Base-by-base conservation (phyloP, 495 filamentous ascomycete species). In the Annulohypoxylon maeteangense region DNA sequence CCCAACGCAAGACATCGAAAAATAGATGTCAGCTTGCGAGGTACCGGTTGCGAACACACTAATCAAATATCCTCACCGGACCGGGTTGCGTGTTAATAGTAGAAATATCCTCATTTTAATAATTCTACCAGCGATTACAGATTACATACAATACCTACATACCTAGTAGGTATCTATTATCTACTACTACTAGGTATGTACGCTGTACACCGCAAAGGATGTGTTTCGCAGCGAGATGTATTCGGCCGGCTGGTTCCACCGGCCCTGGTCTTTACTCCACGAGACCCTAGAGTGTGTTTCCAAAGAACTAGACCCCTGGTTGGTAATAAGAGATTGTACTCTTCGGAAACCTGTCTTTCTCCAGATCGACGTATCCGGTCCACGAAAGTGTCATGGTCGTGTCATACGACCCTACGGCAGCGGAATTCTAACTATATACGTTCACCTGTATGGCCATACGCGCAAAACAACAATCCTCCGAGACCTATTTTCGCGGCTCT, bases 341-440 rank as follows among this genome's bases (percentile, higher is more conserved):
- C 54, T 62, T 71, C 56, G 62, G 62, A 62, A 54, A 71, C 75
- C 67, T 68, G 66, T 58, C 75, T 72, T 70, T 70, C 75, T 76
- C 75, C 66, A 76, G 75, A 77, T 77, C 75, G 69, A 77, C 70
- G 40, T 73, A 73, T 75, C 75, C 75, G 68, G 67, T 36, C 68
- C 58, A 71, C 68, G 32, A 75, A 65, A 57, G 75, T 72, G 66
- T 77, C 67, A 65, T 68, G 72, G 67, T 65, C 67, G 68, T 75
- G 69, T 77, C 75, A 70, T 77, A 73, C 67, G 68, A 68, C 58
- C 45, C 45, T 48, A 48, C 45, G 47, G 63, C 48, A 65, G 60
- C 45, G 54, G 60, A 65, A 55, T 74, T 42, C 62, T 58, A 32
- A 61, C 57, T 12, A 27, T 36, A 51, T 51, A 51, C 61, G 31